These are phyloP conservation scores for Artemisia princeps DNA, from an alignment of 140 eudicot species.

Conservation along the genomic window DNA sequence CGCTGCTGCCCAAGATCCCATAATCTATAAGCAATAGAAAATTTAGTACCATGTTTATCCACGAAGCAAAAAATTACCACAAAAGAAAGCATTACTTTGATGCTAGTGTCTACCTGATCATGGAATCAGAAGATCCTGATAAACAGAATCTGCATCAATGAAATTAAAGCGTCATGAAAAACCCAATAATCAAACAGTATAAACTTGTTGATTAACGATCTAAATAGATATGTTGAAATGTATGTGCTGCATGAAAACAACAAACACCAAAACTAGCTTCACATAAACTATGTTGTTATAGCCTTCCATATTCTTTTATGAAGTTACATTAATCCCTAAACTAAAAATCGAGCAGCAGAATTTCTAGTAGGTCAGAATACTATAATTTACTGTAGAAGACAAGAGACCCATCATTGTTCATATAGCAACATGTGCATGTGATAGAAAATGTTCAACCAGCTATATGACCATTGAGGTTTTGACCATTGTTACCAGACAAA, in stretches of 20 bases:
- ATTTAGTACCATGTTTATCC: constrained; percentile 14
- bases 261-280: too few relatives aligned
- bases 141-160: constrained; percentile 66
- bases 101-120: constrained; percentile 65
- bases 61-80: too few relatives aligned
- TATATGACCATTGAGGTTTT: neutral
- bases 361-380: neutral
- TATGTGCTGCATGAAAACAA: too few relatives aligned
- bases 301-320: too few relatives aligned
- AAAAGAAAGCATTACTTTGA: neutral
- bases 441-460: neutral
- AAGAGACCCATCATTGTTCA: too few relatives aligned
- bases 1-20: constrained; percentile 99
- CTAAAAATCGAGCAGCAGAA: too few relatives aligned
- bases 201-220: constrained; percentile 1
- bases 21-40: constrained; percentile 35
- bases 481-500: neutral
- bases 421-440: too few relatives aligned
- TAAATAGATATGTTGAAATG: neutral
- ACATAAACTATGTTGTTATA: too few relatives aligned
- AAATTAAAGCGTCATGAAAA: constrained; percentile 16
- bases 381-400: too few relatives aligned
- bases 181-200: constrained; percentile 5
- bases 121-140: constrained; percentile 96
- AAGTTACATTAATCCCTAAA: too few relatives aligned